These are phyloP conservation scores for Quercus tomentella DNA, from an alignment of 331 rosid genomes.

Conservation along the genomic window DNA sequence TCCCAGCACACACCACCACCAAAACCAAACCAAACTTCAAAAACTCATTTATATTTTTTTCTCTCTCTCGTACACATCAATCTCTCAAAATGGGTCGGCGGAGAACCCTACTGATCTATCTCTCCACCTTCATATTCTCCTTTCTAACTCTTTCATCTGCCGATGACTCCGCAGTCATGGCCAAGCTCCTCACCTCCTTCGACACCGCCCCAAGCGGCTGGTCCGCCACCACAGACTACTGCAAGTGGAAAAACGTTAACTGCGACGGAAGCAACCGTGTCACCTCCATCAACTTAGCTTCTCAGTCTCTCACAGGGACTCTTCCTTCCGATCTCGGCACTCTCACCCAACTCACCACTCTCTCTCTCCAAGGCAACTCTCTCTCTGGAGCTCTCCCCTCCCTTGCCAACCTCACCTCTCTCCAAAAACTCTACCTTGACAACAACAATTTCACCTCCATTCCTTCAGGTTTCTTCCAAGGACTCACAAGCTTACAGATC, in stretches of 20 bases:
- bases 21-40: too few relatives aligned
- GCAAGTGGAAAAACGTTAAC: constrained; percentile 51
- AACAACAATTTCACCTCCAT: constrained; percentile 64
- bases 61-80: neutral
- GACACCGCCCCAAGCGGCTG: constrained; percentile 40
- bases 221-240: constrained; percentile 36
- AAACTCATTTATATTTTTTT: too few relatives aligned
- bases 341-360: constrained; percentile 50
- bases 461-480: constrained; percentile 38
- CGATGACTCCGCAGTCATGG: constrained; percentile 58
- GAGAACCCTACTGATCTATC: constrained; percentile 36
- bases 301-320: constrained; percentile 48
- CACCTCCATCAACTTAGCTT: constrained; percentile 41
- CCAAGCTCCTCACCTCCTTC: constrained; percentile 32
- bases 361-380: constrained; percentile 52
- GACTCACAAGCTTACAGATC: constrained; percentile 51
- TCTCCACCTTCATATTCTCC: constrained; percentile 7
- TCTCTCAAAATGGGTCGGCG: constrained; percentile 37
- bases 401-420: constrained; percentile 55
- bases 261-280: constrained; percentile 58
- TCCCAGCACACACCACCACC: too few relatives aligned
- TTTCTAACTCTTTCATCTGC: constrained; percentile 20
- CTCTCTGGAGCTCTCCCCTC: constrained; percentile 60
- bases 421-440: constrained; percentile 36
- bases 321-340: constrained; percentile 68